phyloP scores from a whole-genome alignment of 106 monocot genomes.

The Dioscorea dumetorum region DNA sequence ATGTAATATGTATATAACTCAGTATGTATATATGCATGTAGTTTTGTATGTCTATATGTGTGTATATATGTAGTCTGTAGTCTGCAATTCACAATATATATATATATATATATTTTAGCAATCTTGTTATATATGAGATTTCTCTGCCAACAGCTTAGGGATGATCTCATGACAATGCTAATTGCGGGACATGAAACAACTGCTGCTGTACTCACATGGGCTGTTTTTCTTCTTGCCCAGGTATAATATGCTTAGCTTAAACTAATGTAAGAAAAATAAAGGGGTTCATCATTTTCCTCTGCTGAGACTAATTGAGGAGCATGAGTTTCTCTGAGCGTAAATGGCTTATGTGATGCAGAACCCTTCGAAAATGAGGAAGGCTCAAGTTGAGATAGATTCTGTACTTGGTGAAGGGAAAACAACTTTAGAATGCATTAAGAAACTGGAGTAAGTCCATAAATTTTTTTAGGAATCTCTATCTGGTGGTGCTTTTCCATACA shows the following conservation, averaged over 20 bases:
- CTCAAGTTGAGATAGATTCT: slow-evolving; percentile 77
- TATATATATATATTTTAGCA: background rate
- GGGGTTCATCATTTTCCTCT: too few relatives aligned
- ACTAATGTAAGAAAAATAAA: too few relatives aligned
- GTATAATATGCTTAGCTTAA: slow-evolving; percentile 15
- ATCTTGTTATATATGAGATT: background rate
- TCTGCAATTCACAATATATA: background rate
- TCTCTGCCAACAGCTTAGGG: slow-evolving; percentile 59
- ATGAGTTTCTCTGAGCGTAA: background rate
- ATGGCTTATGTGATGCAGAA: slow-evolving; percentile 37
- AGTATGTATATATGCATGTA: slow-evolving; percentile 3
- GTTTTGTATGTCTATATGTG: background rate
- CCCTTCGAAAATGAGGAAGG: slow-evolving; percentile 89
- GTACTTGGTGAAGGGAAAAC: slow-evolving; percentile 44
- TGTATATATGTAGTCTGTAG: background rate
- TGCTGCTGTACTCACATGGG: slow-evolving; percentile 98
- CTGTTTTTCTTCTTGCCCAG: slow-evolving; percentile 86
- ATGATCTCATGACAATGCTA: slow-evolving; percentile 99
- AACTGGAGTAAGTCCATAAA: slow-evolving; percentile 57
- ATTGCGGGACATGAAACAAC: slow-evolving; percentile 99
- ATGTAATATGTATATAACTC: too few relatives aligned
- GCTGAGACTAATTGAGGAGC: too few relatives aligned
- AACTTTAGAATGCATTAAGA: slow-evolving; percentile 53
- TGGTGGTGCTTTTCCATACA: too few relatives aligned
- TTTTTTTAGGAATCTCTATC: background rate